A percentile compares a stretch with the other conserved stretches of the same genome.
phyloP scores from a whole-genome alignment of 2,329 filamentous ascomycete species.

The Aspergillus latus region DNA sequence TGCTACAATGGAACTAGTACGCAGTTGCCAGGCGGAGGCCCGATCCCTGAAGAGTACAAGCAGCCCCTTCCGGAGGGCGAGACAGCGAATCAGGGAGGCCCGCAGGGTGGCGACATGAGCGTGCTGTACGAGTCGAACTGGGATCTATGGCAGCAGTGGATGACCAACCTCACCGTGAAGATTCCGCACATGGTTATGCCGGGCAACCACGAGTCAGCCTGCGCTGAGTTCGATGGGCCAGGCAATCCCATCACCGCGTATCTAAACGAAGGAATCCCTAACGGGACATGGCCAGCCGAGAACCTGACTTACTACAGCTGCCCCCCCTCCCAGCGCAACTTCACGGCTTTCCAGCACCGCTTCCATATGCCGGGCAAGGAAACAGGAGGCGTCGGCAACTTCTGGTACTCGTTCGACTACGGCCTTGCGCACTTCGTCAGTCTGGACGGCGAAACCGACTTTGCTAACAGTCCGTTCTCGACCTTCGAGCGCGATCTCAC shows the following conservation, averaged over 20 bases:
- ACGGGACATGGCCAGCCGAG: conserved; percentile 41
- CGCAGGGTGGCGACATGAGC: conserved; percentile 51
- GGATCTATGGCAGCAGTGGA: conserved; percentile 55
- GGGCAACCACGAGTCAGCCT: conserved; percentile 54
- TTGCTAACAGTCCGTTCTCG: conserved; percentile 48
- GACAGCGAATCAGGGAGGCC: conserved; percentile 47
- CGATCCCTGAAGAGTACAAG: conserved; percentile 44
- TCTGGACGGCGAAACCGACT: conserved; percentile 53
- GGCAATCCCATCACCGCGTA: conserved; percentile 49
- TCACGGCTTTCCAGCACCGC: conserved; percentile 53
- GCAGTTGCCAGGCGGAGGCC: conserved; percentile 36
- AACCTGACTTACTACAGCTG: conserved; percentile 54
- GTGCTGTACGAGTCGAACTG: conserved; percentile 54
- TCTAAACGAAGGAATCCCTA: conserved; percentile 45
- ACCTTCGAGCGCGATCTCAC: conserved; percentile 46
- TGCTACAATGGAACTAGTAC: conserved; percentile 54
- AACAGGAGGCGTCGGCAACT: conserved; percentile 51
- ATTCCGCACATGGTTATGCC: conserved; percentile 53
- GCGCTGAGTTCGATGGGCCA: conserved; percentile 51
- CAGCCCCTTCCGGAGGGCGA: conserved; percentile 49
- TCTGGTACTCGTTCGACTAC: conserved; percentile 58
- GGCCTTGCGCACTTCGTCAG: conserved; percentile 54
- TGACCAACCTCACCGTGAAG: conserved; percentile 43
- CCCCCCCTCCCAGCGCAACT: conserved; percentile 53
- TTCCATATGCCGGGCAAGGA: conserved; percentile 54